These are phyloP conservation scores for Phyllosticta citriasiana DNA, from an alignment of 2,329 filamentous ascomycete genomes.

Conservation along the genomic window DNA sequence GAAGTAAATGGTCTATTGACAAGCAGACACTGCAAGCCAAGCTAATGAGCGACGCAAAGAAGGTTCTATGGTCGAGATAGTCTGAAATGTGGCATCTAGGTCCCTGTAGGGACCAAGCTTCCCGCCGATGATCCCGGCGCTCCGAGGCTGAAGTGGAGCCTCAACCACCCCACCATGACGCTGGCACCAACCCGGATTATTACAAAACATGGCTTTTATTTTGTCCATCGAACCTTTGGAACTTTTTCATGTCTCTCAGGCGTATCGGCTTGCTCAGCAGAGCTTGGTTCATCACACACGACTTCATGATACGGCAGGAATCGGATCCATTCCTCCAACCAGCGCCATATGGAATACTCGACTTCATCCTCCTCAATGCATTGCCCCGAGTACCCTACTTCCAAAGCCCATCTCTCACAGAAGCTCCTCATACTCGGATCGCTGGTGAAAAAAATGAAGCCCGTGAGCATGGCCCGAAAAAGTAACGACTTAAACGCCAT, in stretches of 20 bases:
- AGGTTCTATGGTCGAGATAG: not conserved
- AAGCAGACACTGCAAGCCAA: not conserved
- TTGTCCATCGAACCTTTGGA: not conserved
- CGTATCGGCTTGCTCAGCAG: too few relatives aligned
- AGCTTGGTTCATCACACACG: too few relatives aligned
- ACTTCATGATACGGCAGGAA: too few relatives aligned
- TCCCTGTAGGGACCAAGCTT: not conserved
- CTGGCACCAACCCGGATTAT: not conserved
- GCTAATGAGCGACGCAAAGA: not conserved
- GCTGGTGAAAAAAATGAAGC: not conserved
- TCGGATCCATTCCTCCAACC: too few relatives aligned
- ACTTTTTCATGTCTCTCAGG: not conserved
- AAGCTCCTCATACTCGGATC: not conserved
- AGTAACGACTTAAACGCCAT: too few relatives aligned
- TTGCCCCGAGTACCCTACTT: not conserved
- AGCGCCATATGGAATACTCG: too few relatives aligned
- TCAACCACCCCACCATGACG: not conserved
- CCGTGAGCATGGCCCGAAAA: not conserved
- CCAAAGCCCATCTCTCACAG: not conserved
- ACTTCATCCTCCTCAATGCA: too few relatives aligned
- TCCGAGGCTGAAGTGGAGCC: not conserved
- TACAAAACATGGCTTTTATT: not conserved
- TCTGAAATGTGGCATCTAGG: conserved; percentile 2
- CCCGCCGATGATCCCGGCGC: not conserved
- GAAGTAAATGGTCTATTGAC: not conserved